Conservation (phyloP, 1,284 basidiomycete genomes). For the Tilletia walkeri region DNA sequence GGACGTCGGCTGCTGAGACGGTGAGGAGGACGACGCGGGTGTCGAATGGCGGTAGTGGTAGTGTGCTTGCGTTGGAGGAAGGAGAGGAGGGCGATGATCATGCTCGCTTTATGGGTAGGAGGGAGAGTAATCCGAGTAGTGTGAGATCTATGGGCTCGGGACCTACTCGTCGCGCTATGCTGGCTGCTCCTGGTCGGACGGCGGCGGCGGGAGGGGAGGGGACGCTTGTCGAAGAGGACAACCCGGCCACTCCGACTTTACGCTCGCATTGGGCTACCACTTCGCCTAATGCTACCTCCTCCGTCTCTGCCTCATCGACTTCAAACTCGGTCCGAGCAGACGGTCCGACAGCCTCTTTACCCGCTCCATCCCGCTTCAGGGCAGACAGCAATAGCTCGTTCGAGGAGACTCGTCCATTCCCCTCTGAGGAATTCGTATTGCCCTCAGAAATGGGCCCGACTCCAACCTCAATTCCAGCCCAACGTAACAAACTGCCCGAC, state of each 20-base stretch:
- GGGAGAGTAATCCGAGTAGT: too few relatives aligned
- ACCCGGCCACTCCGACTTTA: constrained; percentile 5
- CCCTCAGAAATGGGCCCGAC: too few relatives aligned
- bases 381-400: not conserved
- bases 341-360: not conserved
- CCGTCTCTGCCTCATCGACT: not conserved
- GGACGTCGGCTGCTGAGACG: not conserved
- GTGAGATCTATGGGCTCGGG: too few relatives aligned
- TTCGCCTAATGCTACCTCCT: not conserved
- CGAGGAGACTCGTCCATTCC: too few relatives aligned
- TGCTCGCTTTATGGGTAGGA: too few relatives aligned
- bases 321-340: not conserved
- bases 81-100: too few relatives aligned
- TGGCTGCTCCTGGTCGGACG: not conserved
- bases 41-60: too few relatives aligned
- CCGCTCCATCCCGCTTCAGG: not conserved
- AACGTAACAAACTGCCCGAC: not conserved
- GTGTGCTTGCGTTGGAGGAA: too few relatives aligned
- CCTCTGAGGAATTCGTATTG: too few relatives aligned
- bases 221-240: not conserved
- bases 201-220: too few relatives aligned
- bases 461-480: too few relatives aligned
- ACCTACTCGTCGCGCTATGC: not conserved
- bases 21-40: too few relatives aligned
- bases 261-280: not conserved